Percentiles rank a stretch among this genome's conserved stretches.
Evolutionary conservation across 2,329 filamentous ascomycete genomes (phyloP).

Genomic region (Hypoxylon sp.): DNA sequence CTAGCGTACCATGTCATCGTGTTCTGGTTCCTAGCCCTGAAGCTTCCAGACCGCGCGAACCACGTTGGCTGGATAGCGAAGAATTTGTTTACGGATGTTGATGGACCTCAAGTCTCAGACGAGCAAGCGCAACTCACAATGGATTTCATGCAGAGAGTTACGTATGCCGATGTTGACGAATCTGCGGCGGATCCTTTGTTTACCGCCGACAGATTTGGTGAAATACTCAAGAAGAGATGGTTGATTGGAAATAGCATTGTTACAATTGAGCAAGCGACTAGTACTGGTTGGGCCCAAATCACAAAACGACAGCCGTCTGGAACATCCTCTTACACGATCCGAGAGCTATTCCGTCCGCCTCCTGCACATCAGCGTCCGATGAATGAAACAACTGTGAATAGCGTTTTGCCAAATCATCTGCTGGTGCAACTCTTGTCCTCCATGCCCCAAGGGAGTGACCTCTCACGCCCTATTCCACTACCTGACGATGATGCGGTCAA

Average conservation of each 20-base stretch:
- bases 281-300: conserved; percentile 77
- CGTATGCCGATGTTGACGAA: conserved; percentile 88
- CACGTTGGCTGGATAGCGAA: conserved; percentile 93
- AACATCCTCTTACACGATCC: conserved; percentile 71
- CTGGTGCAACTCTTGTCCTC: conserved; percentile 78
- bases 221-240: conserved; percentile 78
- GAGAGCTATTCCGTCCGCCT: conserved; percentile 71
- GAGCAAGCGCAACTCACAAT: conserved; percentile 95
- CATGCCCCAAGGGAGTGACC: conserved; percentile 69
- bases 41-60: conserved; percentile 84
- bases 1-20: conserved; percentile 95
- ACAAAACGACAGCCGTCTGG: conserved; percentile 81
- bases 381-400: conserved; percentile 68
- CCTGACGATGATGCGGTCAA: conserved; percentile 78
- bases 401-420: conserved; percentile 80
- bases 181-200: conserved; percentile 77
- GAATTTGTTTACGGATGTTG: conserved; percentile 84
- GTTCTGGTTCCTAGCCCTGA: conserved; percentile 95
- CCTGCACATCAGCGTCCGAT: conserved; percentile 70
- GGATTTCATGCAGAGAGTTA: conserved; percentile 92
- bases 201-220: conserved; percentile 74
- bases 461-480: conserved; percentile 79
- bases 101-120: conserved; percentile 82
- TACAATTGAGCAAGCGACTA: conserved; percentile 78
- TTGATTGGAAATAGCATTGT: conserved; percentile 81